Evolutionary conservation across 148 eudicot genomes (phyloP).

Genomic region (Linanthus parryae): DNA sequence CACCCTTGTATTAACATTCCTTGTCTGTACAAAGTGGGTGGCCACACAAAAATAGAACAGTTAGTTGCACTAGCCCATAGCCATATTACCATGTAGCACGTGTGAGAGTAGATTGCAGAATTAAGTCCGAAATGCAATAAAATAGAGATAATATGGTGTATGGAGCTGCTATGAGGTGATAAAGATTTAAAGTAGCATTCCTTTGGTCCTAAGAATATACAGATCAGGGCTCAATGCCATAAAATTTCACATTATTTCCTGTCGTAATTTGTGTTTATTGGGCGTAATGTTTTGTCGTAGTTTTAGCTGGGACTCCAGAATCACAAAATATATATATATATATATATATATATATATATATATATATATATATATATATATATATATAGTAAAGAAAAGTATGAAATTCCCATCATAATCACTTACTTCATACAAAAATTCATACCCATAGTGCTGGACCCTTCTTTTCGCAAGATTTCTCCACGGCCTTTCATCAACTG

Average conservation of each 20-base stretch:
- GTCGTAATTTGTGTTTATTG: no score
- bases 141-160: no score
- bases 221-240: background rate
- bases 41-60: no score
- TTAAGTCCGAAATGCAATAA: no score
- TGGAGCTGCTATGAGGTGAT: background rate
- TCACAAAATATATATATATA: no score
- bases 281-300: no score
- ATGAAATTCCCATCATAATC: conserved; percentile 1
- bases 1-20: conserved; percentile 66
- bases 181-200: background rate
- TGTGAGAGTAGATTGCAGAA: no score
- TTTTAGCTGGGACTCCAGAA: no score
- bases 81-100: no score
- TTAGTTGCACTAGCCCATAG: no score
- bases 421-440: conserved; percentile 79
- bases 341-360: no score
- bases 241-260: background rate
- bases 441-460: conserved; percentile 96
- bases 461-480: conserved; percentile 82
- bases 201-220: background rate
- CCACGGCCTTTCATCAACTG: conserved; percentile 88
- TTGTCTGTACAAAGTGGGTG: conserved; percentile 50
- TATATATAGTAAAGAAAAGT: background rate
- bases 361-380: no score